Base-by-base conservation (phyloP, 768 basidiomycete species). In the Clitopilus passeckerianus region DNA sequence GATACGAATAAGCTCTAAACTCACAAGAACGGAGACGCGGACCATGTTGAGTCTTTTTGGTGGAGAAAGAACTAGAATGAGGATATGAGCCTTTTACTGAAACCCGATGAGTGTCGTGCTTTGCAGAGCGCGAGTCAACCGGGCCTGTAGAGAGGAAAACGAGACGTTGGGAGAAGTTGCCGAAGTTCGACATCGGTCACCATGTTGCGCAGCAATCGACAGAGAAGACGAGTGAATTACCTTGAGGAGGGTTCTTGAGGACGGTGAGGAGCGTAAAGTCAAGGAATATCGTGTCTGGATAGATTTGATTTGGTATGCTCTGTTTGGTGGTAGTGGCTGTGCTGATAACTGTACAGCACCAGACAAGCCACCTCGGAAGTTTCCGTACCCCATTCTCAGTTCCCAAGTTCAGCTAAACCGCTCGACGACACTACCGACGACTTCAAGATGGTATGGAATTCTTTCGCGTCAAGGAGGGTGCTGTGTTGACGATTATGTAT, bases 21-120 rank as follows among this genome's bases (percentile, higher is more conserved):
- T 84, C 84, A 80, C 91, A 63, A 94, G 80, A 69, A 93, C 92
- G 65, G 91, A 92, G 57, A 93, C 81, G 78, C 91, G 91, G 72
- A 94, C 91, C 91, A 94, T 94, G 76, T 79, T 82, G 65, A 55
- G 54, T 55, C 54, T 55, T 66, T 65, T 64, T 68, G 63, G 57
- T 57, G 57, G 57, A 37, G 64, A 62, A 61, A 60, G 65, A 66
- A 69, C 66, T 57, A 72, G 75, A 68, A 79, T 75, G 69, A 66
- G 65, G 67, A 65, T 63, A 67, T 71, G 72, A 77, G 80, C 86
- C 86, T 86, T 77, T 41, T 41, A 41, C 37, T 41, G 37, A 41
- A 30, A 41, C 37, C 37, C 37, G 86, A 84, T 84, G 89, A 91
- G 89, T 91, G 85, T 91, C 89, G 87, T 78, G 84, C 82, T 86